Base-by-base conservation (phyloP, 108 stramenopile genomes). In the Aurantiochytrium sp. region DNA sequence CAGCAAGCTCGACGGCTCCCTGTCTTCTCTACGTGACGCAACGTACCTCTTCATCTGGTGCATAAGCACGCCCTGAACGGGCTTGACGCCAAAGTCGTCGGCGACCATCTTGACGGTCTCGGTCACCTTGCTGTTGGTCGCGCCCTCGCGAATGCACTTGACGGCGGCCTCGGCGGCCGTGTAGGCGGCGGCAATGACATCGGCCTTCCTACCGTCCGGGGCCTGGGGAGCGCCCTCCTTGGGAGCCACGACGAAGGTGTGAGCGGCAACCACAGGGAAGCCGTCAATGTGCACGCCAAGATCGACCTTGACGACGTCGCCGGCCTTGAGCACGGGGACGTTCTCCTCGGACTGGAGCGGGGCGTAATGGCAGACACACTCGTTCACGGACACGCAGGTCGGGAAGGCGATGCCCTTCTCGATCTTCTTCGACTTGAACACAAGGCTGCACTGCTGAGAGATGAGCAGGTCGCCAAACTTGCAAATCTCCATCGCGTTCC, bases 271-370 rank as follows among this genome's bases (percentile, higher is more conserved):
- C 41, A 97, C 96, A 87, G 98, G 97, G 94, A 96, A 99, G 41
- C 98, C 98, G 90, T 99, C 99, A 54, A 99, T 95, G 95, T 99
- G 98, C 86, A 96, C 97, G 59, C 98, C 99, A 50, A 99, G 94
- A 92, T 99, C 99, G 27, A 99, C 94, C 94, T 99, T 99, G 37
- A 99, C 99, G 69, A 98, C 90, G 93, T 99, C 99, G 34, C 97
- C 98, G 8, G 90, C 96, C 86, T 95, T 95, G 45, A 99, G 87
- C 2, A 85, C 68, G 48, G 86, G 87, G 65, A 90, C 86, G 17
- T 59, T 65, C 87, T 92, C 95, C 91, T 99, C 98, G 32, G 95
- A 94, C 2, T 93, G 91, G 55, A 99, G 93, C 3, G 99, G 99
- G 53, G 95, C 95, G 92, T 94, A 94, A 92, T 99, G 98, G 93